Base-by-base conservation (phyloP, 805 yeast genomes). In the Spathaspora arborariae region DNA sequence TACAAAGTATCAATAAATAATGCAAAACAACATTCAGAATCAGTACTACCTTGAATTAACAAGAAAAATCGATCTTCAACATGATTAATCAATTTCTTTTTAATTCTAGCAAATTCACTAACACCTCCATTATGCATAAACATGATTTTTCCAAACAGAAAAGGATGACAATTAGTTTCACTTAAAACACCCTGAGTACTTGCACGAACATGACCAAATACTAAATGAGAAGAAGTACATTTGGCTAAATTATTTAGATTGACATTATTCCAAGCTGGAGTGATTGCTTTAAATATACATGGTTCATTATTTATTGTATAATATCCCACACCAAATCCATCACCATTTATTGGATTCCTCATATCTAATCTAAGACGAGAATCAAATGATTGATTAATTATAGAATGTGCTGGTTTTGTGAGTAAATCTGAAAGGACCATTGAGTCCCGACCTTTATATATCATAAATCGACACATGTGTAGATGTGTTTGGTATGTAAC, bases 81-180 rank as follows among this genome's bases (percentile, higher is more conserved):
- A 60, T 86, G 88, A 54, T 79, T 75, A 27, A 89, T 75, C 38
- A 94, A 71, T 48, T 67, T 76, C 49, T 94, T 77, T 66, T 94
- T 94, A 55, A 94, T 86, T 53, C 69, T 67, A 45, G 72, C 63
- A 63, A 92, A 94, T 49, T 81, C 80, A 9, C 91, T 75, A 20
- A 94, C 80, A 0, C 88, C 94, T 24, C 99, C 99, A 66, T 94
- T 94, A 66, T 94, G 99, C 99, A 94, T 94, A 63, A 94, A 94
- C 85, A 92, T 86, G 41, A 92, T 70, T 43, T 82, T 82, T 51
- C 91, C 92, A 62, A 81, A 90, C 2, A 86, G 82, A 66, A 94
- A 94, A 0, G 99, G 99, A 63, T 94, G 99, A 66, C 99, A 94
- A 65, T 94, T 94, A 0, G 97, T 92, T 62, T 94, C 99, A 9